These are phyloP conservation scores for Camellia sinensis DNA, from an alignment of 148 eudicot species.

Conservation along the genomic window DNA sequence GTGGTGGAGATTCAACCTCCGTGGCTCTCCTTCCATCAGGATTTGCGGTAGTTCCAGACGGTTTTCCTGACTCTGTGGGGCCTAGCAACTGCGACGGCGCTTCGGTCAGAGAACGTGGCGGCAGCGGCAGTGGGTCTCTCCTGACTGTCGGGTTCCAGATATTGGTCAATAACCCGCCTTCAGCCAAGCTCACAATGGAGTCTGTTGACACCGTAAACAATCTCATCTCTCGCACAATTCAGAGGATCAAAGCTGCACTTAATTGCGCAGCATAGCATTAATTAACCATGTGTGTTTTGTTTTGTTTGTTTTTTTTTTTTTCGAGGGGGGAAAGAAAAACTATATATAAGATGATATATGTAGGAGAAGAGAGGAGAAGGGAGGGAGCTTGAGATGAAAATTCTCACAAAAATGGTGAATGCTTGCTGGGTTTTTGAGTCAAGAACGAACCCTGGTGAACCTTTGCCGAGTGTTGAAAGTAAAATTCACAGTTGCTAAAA, in stretches of 20 bases:
- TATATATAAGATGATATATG: background rate
- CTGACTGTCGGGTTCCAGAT: constrained; percentile 72
- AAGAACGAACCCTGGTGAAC: constrained; percentile 75
- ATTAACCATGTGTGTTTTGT: background rate
- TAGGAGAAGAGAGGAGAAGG: background rate
- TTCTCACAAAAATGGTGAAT: background rate
- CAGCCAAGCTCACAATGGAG: constrained; percentile 54
- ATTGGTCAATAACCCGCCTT: constrained; percentile 45
- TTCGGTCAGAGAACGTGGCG: background rate
- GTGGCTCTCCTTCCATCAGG: constrained; percentile 71
- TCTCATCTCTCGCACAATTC: constrained; percentile 56
- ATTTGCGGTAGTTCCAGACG: constrained; percentile 51
- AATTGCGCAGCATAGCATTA: constrained; percentile 4
- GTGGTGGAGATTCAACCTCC: constrained; percentile 47
- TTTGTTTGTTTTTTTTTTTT: background rate
- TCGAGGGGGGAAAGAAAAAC: background rate
- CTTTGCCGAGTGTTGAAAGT: constrained; percentile 12
- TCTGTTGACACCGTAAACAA: constrained; percentile 55
- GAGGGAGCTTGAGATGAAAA: constrained; percentile 4
- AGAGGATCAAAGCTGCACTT: constrained; percentile 56
- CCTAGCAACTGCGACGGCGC: constrained; percentile 7
- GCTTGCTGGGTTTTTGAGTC: constrained; percentile 26
- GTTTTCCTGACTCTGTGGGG: constrained; percentile 26
- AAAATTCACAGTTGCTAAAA: background rate
- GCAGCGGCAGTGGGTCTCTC: constrained; percentile 34